phyloP scores from a whole-genome alignment of 2,329 filamentous ascomycete genomes.

The Fusarium miscanthi region DNA sequence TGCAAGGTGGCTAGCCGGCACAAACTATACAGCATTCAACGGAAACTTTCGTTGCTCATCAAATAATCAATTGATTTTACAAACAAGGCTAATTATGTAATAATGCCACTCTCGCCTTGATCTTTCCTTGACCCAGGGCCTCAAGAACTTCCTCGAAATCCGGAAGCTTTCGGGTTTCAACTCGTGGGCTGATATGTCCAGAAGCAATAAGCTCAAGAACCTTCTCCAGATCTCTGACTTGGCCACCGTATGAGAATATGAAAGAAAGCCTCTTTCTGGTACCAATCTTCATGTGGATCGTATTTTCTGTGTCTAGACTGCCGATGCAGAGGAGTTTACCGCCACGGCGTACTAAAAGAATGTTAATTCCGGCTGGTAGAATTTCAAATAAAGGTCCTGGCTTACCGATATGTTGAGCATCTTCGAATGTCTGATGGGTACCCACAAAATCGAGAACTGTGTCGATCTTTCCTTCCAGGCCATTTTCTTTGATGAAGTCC shows the following conservation, averaged over 20 bases:
- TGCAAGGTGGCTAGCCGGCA: fast-evolving
- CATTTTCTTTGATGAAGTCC: slow-evolving; percentile 11
- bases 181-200: slow-evolving; percentile 19
- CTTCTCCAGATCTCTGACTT: slow-evolving; percentile 52
- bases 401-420: slow-evolving; percentile 38
- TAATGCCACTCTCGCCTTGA: slow-evolving; percentile 14
- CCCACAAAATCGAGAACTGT: slow-evolving; percentile 39
- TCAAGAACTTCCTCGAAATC: slow-evolving; percentile 28
- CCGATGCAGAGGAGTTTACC: slow-evolving; percentile 55
- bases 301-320: slow-evolving; percentile 53
- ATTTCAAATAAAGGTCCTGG: not conserved
- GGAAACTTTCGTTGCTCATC: fast-evolving
- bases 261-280: slow-evolving; percentile 55
- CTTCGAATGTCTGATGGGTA: slow-evolving; percentile 40
- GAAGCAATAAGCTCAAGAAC: slow-evolving; percentile 40
- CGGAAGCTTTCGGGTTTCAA: slow-evolving; percentile 18
- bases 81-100: not conserved
- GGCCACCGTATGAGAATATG: slow-evolving; percentile 58
- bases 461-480: slow-evolving; percentile 18
- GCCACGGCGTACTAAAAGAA: slow-evolving; percentile 25
- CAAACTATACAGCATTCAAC: fast-evolving
- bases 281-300: slow-evolving; percentile 57
- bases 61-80: not conserved
- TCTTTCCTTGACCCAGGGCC: slow-evolving; percentile 7
- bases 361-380: fast-evolving